Conservation (phyloP, 2,329 filamentous ascomycete genomes). For the Nemania sp. region DNA sequence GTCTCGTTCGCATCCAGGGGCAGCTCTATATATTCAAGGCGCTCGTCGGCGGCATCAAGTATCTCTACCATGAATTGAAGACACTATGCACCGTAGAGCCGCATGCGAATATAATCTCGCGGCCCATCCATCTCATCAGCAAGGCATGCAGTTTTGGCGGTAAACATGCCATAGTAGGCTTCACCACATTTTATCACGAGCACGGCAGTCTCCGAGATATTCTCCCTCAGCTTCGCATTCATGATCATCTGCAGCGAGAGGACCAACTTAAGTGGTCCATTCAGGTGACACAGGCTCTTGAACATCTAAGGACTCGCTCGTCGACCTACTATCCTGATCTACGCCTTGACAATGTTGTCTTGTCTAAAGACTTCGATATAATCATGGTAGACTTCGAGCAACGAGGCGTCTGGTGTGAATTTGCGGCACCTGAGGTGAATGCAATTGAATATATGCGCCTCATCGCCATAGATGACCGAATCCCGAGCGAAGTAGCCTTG, state of each 20-base stretch:
- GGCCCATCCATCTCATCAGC: constrained; percentile 65
- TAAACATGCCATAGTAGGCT: constrained; percentile 67
- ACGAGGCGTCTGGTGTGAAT: constrained; percentile 72
- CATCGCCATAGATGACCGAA: constrained; percentile 62
- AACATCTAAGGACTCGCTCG: constrained; percentile 61
- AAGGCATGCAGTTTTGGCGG: constrained; percentile 68
- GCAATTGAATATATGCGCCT: constrained; percentile 69
- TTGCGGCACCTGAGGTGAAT: constrained; percentile 70
- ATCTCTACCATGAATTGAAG: constrained; percentile 71
- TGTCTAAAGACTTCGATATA: constrained; percentile 60
- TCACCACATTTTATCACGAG: constrained; percentile 66
- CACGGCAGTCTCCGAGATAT: constrained; percentile 68
- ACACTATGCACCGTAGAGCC: constrained; percentile 64
- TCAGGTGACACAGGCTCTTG: constrained; percentile 64
- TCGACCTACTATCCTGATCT: constrained; percentile 68
- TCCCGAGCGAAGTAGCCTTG: constrained; percentile 55
- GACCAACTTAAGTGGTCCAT: constrained; percentile 66
- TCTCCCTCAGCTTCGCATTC: constrained; percentile 63
- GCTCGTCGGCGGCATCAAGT: constrained; percentile 68
- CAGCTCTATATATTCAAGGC: constrained; percentile 68
- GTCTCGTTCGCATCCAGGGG: constrained; percentile 60
- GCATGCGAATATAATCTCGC: constrained; percentile 65
- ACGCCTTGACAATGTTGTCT: constrained; percentile 69
- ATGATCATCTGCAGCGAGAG: constrained; percentile 56
- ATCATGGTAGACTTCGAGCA: constrained; percentile 73